A percentile compares a stretch with the other conserved stretches of the same genome.
These are phyloP conservation scores for Durio zibethinus DNA, from an alignment of 345 rosid species.

Conservation along the genomic window DNA sequence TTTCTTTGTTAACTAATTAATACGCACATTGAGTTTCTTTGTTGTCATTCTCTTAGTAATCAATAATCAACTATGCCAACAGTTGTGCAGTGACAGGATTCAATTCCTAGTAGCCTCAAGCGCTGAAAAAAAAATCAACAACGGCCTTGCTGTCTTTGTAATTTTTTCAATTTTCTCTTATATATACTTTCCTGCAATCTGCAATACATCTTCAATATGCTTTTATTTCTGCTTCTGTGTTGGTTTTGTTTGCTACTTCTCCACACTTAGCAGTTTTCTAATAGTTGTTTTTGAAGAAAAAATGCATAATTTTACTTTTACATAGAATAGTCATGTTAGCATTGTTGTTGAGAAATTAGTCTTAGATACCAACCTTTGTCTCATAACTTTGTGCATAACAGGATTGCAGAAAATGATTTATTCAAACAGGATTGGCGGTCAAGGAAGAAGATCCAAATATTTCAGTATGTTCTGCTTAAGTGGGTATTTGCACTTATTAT, in stretches of 20 bases:
- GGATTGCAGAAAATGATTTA: conserved; percentile 43
- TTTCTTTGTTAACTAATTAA: too few relatives aligned
- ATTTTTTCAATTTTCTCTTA: background rate
- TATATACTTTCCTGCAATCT: background rate
- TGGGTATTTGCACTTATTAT: conserved; percentile 41
- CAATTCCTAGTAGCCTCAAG: too few relatives aligned
- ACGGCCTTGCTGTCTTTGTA: background rate
- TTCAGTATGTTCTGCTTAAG: conserved; percentile 41
- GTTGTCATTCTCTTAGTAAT: too few relatives aligned
- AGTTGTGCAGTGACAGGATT: too few relatives aligned
- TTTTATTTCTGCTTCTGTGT: too few relatives aligned
- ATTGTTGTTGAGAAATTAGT: background rate
- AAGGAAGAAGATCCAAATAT: conserved; percentile 35
- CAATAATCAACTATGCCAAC: too few relatives aligned
- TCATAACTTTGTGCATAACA: conserved; percentile 8
- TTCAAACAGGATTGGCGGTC: conserved; percentile 50
- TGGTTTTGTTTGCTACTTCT: too few relatives aligned
- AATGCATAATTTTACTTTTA: background rate
- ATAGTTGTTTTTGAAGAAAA: background rate
- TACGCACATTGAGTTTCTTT: too few relatives aligned
- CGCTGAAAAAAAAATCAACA: too few relatives aligned
- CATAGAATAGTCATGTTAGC: background rate
- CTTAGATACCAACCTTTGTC: background rate
- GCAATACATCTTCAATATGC: too few relatives aligned
- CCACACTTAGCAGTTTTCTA: too few relatives aligned